Evolutionary conservation across 495 filamentous ascomycete species (phyloP).

Genomic region (Trichocladium uniseriatum): DNA sequence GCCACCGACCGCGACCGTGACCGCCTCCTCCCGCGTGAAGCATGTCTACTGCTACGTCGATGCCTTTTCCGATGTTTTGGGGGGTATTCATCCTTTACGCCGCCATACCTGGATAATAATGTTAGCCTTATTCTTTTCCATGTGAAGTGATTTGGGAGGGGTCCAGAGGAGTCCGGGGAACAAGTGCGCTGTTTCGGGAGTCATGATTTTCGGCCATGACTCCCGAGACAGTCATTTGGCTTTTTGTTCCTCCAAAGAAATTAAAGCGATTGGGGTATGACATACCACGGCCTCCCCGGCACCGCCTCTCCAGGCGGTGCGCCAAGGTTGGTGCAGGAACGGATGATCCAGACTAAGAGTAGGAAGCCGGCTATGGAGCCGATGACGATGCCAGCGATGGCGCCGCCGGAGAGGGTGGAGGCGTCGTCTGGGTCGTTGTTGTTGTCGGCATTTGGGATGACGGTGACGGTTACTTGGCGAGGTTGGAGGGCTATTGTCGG

Average conservation of each 20-base stretch:
- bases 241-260: no score
- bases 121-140: no score
- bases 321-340: constrained; percentile 32
- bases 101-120: no score
- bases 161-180: no score
- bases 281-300: constrained; percentile 14
- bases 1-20: background rate
- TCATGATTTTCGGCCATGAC: no score
- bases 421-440: constrained; percentile 9
- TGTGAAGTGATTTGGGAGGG: no score
- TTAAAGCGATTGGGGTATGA: no score
- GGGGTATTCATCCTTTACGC: constrained; percentile 17
- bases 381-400: constrained; percentile 53
- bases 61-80: background rate
- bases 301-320: constrained; percentile 18
- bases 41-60: no score
- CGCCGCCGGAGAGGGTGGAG: constrained; percentile 42
- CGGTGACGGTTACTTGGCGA: constrained; percentile 9
- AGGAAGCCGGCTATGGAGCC: constrained; percentile 49
- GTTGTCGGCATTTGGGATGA: constrained; percentile 3
- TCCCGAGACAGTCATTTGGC: no score
- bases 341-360: constrained; percentile 45
- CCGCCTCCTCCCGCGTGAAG: background rate
- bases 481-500: constrained; percentile 4
- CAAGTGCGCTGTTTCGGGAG: no score